Evolutionary conservation across 345 rosid genomes (phyloP).

Genomic region (Gossypium rotundifolium): DNA sequence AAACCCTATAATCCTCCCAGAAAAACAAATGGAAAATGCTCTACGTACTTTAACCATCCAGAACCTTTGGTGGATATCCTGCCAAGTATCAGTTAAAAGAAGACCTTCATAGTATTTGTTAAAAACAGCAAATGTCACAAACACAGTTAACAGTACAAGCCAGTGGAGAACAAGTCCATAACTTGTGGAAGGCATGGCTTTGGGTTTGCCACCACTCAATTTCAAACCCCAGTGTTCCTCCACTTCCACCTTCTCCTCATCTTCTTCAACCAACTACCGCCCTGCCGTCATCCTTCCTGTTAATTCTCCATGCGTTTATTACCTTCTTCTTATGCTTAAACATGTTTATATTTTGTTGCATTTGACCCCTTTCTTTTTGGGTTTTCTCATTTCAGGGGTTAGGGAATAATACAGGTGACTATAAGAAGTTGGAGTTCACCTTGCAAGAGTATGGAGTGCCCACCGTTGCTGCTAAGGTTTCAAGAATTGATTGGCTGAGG

Average conservation of each 20-base stretch:
- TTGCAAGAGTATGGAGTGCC: conserved; percentile 61
- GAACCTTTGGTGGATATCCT: neutral
- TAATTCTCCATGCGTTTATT: neutral
- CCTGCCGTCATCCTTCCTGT: conserved; percentile 94
- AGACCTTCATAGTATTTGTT: neutral
- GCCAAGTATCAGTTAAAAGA: neutral
- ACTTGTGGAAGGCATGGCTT: conserved; percentile 15
- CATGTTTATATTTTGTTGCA: neutral
- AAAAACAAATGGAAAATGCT: too few species aligned
- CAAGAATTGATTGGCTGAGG: conserved; percentile 81
- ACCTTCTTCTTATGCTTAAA: neutral
- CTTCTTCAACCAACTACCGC: conserved; percentile 33
- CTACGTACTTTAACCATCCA: neutral
- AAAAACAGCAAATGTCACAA: neutral
- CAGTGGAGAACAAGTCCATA: neutral
- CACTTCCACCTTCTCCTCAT: conserved; percentile 13
- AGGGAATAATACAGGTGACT: conserved; percentile 84
- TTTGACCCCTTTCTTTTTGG: neutral
- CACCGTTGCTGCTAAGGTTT: conserved; percentile 62
- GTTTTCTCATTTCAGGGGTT: conserved; percentile 45
- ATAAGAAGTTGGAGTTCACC: conserved; percentile 53
- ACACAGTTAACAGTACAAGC: neutral
- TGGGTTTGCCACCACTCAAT: conserved; percentile 47
- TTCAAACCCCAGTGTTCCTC: conserved; percentile 28
- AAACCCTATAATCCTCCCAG: too few species aligned